Base-by-base conservation (phyloP, 1,284 basidiomycete species). In the Rhodotorula sp. region DNA sequence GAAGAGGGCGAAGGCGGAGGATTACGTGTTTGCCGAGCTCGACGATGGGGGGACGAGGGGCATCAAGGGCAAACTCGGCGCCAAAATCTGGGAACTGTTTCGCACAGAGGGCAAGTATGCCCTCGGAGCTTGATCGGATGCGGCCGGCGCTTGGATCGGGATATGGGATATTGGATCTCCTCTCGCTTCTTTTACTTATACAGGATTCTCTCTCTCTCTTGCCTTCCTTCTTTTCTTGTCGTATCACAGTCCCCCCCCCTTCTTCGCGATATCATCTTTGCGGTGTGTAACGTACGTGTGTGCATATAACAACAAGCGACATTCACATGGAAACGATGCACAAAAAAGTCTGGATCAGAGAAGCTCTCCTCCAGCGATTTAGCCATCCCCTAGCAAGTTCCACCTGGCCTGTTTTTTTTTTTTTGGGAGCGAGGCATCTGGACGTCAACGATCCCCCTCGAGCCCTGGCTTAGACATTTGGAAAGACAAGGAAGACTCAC, bases 41-140 rank as follows among this genome's bases (percentile, higher is more conserved):
- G 69, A 62, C 18, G 66, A 66, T 8, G 63, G 28, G 6, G 59
- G 68, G 15, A 56, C 68, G 64, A 28, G 75, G 23, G 68, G 65
- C 4, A 72, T 76, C 59, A 74, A 76, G 67, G 68, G 70, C 16
- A 66, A 64, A 54, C 31, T 74, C 6, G 72, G 70, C 31, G 59
- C 38, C 0, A 70, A 57, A 52, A 66, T 76, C 4, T 76, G 68
- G 66, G 62, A 68, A 18, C 52, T 76, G 21, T 68, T 67, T 38
- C 65, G 67, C 58, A 60, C 61, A 18, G 55, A 58, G 26, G 58
- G 48, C 34, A 52, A 34, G 57, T 73, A 73, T 31, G 18, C 62
- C 10, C 28, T n/a, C 19, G 59, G 47, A 63, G 55, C 14, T 54
- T 49, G 54, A 48, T 43, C 23, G n/a, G 10, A 47, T 23, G 38